phyloP scores from a whole-genome alignment of 2,329 filamentous ascomycete genomes.

The Colletotrichum chlorophyti region DNA sequence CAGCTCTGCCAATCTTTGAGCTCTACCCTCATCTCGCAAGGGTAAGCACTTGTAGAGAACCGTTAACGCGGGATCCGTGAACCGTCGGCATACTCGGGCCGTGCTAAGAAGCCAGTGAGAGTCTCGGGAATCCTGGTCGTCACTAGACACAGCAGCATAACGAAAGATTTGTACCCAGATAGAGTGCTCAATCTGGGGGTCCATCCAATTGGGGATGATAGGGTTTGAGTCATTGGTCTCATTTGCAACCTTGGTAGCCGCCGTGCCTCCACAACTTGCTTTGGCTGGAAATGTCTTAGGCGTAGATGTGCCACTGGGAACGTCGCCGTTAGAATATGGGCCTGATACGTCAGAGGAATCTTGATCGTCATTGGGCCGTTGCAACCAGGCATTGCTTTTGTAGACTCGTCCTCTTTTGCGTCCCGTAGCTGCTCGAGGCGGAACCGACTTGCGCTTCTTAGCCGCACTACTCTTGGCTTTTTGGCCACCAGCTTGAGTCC shows the following conservation, averaged over 20 bases:
- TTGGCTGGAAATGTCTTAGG: neutral
- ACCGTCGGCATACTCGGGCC: slow-evolving; percentile 67
- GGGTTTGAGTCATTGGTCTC: neutral
- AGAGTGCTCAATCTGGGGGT: slow-evolving; percentile 66
- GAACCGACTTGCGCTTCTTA: no score
- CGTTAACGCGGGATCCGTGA: slow-evolving; percentile 75
- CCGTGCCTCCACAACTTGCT: neutral
- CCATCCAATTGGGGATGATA: slow-evolving; percentile 61
- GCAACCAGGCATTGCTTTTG: neutral
- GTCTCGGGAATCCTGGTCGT: slow-evolving; percentile 38
- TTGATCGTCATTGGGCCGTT: neutral
- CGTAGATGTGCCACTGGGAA: neutral
- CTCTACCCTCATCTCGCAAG: slow-evolving; percentile 56
- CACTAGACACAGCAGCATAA: slow-evolving; percentile 60
- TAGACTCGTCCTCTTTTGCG: neutral
- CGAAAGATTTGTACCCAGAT: slow-evolving; percentile 75
- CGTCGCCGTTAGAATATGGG: neutral
- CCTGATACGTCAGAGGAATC: slow-evolving; percentile 4
- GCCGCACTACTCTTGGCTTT: neutral
- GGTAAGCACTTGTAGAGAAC: slow-evolving; percentile 75
- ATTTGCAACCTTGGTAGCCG: neutral
- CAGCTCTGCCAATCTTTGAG: slow-evolving; percentile 53
- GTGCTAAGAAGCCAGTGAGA: slow-evolving; percentile 70
- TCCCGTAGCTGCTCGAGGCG: no score
- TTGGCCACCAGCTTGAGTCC: neutral